Evolutionary conservation across 192 early-diverging fungal species (phyloP), one percentile per base, ranked within the genome.

Genomic region (Umbelopsis sp.): DNA sequence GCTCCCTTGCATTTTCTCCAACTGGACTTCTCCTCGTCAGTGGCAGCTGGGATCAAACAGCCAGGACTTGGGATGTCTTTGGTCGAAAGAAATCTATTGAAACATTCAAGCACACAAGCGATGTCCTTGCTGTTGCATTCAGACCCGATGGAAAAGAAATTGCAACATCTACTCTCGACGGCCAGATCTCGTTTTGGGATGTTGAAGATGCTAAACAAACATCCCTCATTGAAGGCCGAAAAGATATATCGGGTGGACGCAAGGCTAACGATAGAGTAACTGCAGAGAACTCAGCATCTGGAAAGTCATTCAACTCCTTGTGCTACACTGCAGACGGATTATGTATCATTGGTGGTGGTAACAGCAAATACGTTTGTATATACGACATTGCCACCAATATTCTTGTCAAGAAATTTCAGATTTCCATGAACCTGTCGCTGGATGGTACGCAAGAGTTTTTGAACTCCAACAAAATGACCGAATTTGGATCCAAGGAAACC

Each of bases 271-370:
- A 98, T 75, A 86, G 88, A 36, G 84, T 85, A 9, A 91, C 96
- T 1, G 92, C 94, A 0, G 91, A 87, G 32, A 97, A 98, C 80
- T 86, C 85, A 54, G 80, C 91, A 2, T 90, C 93, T 2, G 93
- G 91, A 53, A 95, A 97, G 80, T 84, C 87, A 71, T 99, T 99
- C 85, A 97, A 89, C 69, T 92, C 93, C 16, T 69, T 99, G 12
- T 94, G 91, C 81, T 99, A 98, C 79, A 96, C 94, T 2, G 91
- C 95, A 20, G 98, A 99, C 75, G 97, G 98, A 11, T 81, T 88
- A 5, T 89, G 90, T n/a, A 81, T 99, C 21, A 84, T 99, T 77
- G 95, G 91, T 49, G 96, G 97, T 31, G 98, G 98, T 26, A 94
- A 92, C 82, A 92, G 91, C 81, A 97, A 96, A 80, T 96, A 91